phyloP scores from a whole-genome alignment of 306 rosid species.

The Castanea sativa region DNA sequence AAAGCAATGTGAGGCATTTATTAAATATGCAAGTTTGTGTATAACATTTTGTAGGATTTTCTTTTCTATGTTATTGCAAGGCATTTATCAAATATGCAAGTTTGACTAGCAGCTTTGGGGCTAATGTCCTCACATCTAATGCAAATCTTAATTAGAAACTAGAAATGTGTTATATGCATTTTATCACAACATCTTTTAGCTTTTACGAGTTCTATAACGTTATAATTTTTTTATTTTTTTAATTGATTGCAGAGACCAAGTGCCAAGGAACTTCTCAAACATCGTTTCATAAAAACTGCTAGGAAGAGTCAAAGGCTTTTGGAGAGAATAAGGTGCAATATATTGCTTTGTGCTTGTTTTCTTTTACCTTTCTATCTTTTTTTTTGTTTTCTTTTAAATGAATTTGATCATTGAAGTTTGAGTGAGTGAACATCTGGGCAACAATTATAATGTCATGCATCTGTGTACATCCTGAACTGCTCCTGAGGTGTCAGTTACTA shows the following conservation, averaged over 20 bases:
- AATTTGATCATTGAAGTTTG: slow-evolving; percentile 4
- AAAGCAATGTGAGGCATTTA: neutral
- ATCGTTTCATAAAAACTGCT: slow-evolving; percentile 84
- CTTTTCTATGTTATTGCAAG: neutral
- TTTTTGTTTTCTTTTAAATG: slow-evolving; percentile 3
- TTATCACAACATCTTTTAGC: neutral
- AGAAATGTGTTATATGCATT: neutral
- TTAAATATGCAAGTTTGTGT: no score
- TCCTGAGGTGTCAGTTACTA: slow-evolving; percentile 1
- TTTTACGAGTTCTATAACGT: neutral
- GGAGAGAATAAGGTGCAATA: slow-evolving; percentile 87
- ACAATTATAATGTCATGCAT: slow-evolving; percentile 8
- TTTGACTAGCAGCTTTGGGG: neutral
- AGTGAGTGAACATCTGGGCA: neutral
- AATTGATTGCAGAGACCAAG: slow-evolving; percentile 76
- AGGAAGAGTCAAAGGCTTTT: slow-evolving; percentile 83
- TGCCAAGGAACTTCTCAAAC: slow-evolving; percentile 95
- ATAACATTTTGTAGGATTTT: neutral
- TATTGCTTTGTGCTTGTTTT: slow-evolving; percentile 10
- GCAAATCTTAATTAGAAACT: neutral
- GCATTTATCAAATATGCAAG: neutral
- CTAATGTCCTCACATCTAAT: neutral
- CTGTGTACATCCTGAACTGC: slow-evolving; percentile 5
- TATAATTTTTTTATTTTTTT: slow-evolving; percentile 9
- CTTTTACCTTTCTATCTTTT: slow-evolving; percentile 1